Evolutionary conservation across 805 yeast genomes (phyloP).

Genomic region (Saturnispora besseyi): DNA sequence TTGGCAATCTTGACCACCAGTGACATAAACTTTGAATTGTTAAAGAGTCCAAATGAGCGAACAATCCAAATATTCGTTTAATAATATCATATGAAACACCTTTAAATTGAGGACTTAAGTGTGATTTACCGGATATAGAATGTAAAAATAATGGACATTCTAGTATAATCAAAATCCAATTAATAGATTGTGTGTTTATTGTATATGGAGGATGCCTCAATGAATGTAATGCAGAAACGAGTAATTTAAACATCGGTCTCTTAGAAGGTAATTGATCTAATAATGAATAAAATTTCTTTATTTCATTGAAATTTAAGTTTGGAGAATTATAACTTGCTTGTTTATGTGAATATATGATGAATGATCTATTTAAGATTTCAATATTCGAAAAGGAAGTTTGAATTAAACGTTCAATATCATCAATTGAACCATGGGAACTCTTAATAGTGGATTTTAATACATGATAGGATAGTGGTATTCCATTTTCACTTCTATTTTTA

Average conservation of each 20-base stretch:
- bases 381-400: constrained; percentile 39
- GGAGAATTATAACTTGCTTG: constrained; percentile 32
- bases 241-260: constrained; percentile 48
- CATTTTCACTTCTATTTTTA: too few relatives aligned
- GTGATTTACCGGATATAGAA: constrained; percentile 29
- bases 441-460: neutral
- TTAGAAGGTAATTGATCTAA: constrained; percentile 48
- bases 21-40: constrained; percentile 38
- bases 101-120: constrained; percentile 39
- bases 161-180: constrained; percentile 56
- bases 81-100: constrained; percentile 57
- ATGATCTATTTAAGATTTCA: constrained; percentile 45
- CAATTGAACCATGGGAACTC: constrained; percentile 22
- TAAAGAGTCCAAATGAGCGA: constrained; percentile 41
- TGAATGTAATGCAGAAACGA: constrained; percentile 42
- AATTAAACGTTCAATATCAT: constrained; percentile 43
- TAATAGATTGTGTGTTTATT: constrained; percentile 35
- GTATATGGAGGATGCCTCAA: constrained; percentile 41
- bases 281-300: constrained; percentile 37
- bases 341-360: constrained; percentile 28
- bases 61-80: constrained; percentile 59
- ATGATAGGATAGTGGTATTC: neutral
- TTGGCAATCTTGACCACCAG: constrained; percentile 42
- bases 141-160: constrained; percentile 58
- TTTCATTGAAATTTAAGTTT: constrained; percentile 41